Evolutionary conservation across 345 rosid species (phyloP).

Genomic region (Geranium rotundifolium): DNA sequence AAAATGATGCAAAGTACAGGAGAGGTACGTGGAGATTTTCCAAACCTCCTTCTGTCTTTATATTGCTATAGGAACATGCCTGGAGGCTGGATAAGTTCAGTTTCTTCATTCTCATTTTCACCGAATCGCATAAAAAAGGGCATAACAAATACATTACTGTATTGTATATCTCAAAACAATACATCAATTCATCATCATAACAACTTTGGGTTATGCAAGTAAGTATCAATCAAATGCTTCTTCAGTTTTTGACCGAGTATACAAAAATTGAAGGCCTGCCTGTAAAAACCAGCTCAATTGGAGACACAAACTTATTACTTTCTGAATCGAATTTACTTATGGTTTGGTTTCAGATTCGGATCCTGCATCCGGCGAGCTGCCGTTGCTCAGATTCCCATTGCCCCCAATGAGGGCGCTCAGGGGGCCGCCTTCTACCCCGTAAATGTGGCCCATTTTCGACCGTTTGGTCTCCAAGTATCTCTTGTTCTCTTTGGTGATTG

Average conservation of each 20-base stretch:
- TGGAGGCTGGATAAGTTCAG: too few species aligned
- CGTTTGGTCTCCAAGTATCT: slow-evolving; percentile 67
- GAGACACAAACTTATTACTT: background rate
- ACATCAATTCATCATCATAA: too few species aligned
- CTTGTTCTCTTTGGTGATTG: slow-evolving; percentile 59
- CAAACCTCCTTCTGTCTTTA: too few species aligned
- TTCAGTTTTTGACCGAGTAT: background rate
- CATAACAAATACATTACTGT: too few species aligned
- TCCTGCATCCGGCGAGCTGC: slow-evolving; percentile 11
- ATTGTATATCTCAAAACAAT: too few species aligned
- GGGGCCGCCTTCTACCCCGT: slow-evolving; percentile 34
- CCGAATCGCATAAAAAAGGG: too few species aligned
- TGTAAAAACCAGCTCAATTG: background rate
- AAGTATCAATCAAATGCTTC: background rate
- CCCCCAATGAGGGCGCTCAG: slow-evolving; percentile 12
- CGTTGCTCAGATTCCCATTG: slow-evolving; percentile 9
- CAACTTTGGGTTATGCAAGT: background rate
- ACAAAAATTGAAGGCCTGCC: background rate
- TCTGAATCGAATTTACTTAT: background rate
- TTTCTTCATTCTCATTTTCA: too few species aligned
- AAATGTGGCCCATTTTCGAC: slow-evolving; percentile 68
- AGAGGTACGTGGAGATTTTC: too few species aligned
- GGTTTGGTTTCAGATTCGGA: slow-evolving; percentile 1
- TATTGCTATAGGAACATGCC: background rate
- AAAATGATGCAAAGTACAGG: too few species aligned